Conservation (phyloP, 305 asterid genomes). For the Fraxinus paxiana region DNA sequence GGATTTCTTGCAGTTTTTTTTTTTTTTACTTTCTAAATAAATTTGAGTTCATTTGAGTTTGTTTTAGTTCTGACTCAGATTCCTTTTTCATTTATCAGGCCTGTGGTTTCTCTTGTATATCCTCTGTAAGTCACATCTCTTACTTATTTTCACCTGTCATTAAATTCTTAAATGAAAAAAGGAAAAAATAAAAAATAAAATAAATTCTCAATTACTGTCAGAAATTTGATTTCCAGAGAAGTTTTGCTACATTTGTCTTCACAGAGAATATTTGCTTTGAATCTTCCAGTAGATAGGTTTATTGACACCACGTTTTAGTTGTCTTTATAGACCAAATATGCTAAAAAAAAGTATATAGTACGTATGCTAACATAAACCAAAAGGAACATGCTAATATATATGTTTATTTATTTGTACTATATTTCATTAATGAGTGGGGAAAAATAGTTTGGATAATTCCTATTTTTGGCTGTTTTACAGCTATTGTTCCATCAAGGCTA, state of each 20-base stretch:
- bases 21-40: no score
- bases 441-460: no score
- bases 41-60: not conserved
- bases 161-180: no score
- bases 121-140: conserved; percentile 61
- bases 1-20: not conserved
- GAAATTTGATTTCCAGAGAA: not conserved
- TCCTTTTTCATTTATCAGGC: conserved; percentile 37
- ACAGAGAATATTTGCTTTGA: no score
- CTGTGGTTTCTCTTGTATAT: conserved; percentile 68
- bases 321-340: not conserved
- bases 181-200: no score
- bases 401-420: no score
- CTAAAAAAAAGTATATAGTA: not conserved
- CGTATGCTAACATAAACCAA: not conserved
- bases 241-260: no score
- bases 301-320: no score
- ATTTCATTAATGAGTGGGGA: no score
- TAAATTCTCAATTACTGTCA: not conserved
- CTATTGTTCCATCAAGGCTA: conserved; percentile 74
- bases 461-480: conserved; percentile 21
- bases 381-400: not conserved
- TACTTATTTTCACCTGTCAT: not conserved
- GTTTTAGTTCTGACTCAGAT: not conserved
- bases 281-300: no score